Percentiles rank a stretch among this genome's conserved stretches.
Conservation (phyloP, 306 rosid genomes). For the Astragalus glycyphyllos region DNA sequence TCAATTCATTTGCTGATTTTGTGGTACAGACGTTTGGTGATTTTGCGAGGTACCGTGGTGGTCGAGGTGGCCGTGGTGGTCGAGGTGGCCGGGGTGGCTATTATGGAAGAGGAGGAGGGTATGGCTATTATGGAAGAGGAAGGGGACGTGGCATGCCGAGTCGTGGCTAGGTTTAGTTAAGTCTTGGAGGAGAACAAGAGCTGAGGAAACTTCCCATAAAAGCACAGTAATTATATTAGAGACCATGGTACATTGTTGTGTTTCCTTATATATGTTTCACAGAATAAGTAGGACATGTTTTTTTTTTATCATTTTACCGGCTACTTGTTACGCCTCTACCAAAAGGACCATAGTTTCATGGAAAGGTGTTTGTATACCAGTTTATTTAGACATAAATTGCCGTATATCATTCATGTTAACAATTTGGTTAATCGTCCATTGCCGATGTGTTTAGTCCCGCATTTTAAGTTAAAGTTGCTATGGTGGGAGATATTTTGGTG, state of each 20-base stretch:
- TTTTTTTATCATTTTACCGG: slow-evolving; percentile 35
- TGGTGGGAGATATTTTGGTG: too few relatives aligned
- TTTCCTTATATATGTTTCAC: slow-evolving; percentile 44
- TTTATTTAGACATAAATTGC: slow-evolving; percentile 29
- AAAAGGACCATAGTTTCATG: slow-evolving; percentile 23
- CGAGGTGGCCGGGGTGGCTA: slow-evolving; percentile 80
- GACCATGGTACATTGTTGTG: slow-evolving; percentile 33
- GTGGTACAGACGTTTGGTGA: slow-evolving; percentile 87
- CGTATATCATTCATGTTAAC: not conserved
- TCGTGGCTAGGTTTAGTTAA: slow-evolving; percentile 45
- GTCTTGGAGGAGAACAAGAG: slow-evolving; percentile 32
- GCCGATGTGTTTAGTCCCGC: not conserved
- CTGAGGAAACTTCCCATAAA: slow-evolving; percentile 20
- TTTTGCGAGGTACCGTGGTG: slow-evolving; percentile 77
- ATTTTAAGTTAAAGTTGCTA: too few relatives aligned
- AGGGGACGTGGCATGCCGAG: slow-evolving; percentile 68
- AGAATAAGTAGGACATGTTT: slow-evolving; percentile 47
- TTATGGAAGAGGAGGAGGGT: slow-evolving; percentile 77
- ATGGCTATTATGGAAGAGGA: slow-evolving; percentile 73
- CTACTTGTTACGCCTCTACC: slow-evolving; percentile 41
- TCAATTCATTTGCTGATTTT: slow-evolving; percentile 42
- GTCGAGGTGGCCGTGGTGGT: slow-evolving; percentile 83
- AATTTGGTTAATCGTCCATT: not conserved
- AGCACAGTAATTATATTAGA: slow-evolving; percentile 36
- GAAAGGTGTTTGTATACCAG: slow-evolving; percentile 28